These are phyloP conservation scores for Leccinum broughii DNA, from an alignment of 768 basidiomycete genomes.

Conservation along the genomic window DNA sequence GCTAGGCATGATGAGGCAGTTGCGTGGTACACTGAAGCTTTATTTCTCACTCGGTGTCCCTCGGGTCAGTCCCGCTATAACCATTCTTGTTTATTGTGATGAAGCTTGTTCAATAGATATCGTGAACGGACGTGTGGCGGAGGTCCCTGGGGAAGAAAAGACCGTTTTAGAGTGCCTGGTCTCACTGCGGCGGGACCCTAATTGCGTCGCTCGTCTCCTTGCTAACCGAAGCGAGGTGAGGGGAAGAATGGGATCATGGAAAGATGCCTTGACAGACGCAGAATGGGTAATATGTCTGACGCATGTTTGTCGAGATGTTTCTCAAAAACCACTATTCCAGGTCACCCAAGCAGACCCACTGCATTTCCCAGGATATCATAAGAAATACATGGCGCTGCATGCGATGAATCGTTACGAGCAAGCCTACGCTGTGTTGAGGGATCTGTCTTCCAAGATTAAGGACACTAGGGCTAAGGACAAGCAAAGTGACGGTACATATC, in stretches of 20 bases:
- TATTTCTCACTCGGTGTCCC: constrained; percentile 1
- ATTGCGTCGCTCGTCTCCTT: constrained; percentile 6
- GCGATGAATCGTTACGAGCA: background rate
- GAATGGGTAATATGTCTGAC: background rate
- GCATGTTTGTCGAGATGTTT: background rate
- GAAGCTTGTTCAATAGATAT: constrained; percentile 2
- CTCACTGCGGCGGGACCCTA: background rate
- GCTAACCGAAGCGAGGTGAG: constrained; percentile 9
- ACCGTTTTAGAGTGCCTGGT: background rate
- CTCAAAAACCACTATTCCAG: background rate
- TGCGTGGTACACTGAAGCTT: constrained; percentile 16
- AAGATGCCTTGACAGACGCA: constrained; percentile 7
- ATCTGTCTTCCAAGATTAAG: background rate
- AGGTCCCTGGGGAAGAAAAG: too few relatives aligned
- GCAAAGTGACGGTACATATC: background rate
- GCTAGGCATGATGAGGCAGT: constrained; percentile 4
- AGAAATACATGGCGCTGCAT: constrained; percentile 6
- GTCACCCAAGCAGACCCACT: constrained; percentile 3
- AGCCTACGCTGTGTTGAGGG: background rate
- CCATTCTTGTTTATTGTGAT: background rate
- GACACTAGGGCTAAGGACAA: background rate
- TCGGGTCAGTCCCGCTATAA: constrained; percentile 1
- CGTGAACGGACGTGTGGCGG: background rate
- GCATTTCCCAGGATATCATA: constrained; percentile 1
- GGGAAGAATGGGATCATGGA: background rate